Conservation (phyloP, 352 stramenopile genomes). For the Globisporangium echinulatum region DNA sequence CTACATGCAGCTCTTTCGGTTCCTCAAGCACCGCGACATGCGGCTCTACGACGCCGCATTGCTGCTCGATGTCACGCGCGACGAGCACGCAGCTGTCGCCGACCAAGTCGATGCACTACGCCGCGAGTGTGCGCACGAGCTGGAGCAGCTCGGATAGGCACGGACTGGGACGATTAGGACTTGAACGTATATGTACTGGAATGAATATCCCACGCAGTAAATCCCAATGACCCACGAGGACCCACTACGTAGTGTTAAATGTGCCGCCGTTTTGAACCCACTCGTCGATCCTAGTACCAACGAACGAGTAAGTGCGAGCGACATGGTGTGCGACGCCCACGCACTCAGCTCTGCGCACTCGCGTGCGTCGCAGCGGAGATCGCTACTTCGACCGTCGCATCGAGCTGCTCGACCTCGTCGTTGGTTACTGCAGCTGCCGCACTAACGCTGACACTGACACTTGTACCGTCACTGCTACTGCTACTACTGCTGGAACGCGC, state of each 20-base stretch:
- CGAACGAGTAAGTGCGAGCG: no score
- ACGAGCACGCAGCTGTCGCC: conserved; percentile 39
- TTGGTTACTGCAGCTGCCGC: conserved; percentile 6
- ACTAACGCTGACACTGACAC: neutral
- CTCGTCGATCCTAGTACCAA: no score
- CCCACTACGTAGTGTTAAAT: no score
- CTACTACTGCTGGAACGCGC: conserved; percentile 16
- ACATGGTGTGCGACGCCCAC: neutral
- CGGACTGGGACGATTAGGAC: neutral
- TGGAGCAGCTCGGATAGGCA: neutral
- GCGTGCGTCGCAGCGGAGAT: conserved; percentile 51
- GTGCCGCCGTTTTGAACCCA: no score
- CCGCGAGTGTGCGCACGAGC: neutral
- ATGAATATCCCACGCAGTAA: neutral
- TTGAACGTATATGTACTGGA: neutral
- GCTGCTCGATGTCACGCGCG: conserved; percentile 45
- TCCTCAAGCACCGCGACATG: conserved; percentile 52
- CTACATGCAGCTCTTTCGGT: conserved; percentile 61
- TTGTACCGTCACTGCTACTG: conserved; percentile 16
- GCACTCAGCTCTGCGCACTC: neutral
- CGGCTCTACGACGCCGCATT: conserved; percentile 53
- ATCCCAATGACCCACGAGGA: no score
- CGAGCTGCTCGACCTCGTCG: conserved; percentile 21
- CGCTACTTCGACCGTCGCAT: conserved; percentile 53
- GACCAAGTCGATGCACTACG: conserved; percentile 18